Conservation (phyloP, 768 basidiomycete genomes). For the Tylopilus sp. region DNA sequence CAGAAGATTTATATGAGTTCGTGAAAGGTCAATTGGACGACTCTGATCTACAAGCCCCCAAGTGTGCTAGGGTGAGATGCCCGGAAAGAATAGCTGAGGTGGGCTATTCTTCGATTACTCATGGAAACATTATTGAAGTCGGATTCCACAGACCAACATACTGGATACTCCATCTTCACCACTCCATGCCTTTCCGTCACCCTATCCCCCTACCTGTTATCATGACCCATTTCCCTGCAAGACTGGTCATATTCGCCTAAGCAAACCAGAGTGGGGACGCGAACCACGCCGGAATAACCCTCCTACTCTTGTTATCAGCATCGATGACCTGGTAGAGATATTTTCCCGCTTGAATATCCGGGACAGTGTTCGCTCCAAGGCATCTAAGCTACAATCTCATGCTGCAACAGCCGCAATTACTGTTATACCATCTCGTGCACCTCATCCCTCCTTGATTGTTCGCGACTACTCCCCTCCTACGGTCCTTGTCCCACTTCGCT, state of each 20-base stretch:
- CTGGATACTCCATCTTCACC: background rate
- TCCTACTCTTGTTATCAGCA: background rate
- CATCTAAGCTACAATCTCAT: too few relatives aligned
- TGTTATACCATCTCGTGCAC: too few relatives aligned
- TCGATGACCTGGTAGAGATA: background rate
- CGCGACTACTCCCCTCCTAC: background rate
- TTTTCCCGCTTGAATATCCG: background rate
- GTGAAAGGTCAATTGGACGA: background rate
- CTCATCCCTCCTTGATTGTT: too few relatives aligned
- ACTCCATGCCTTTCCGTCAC: background rate
- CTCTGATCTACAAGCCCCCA: background rate
- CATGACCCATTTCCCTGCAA: background rate
- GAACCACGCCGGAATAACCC: background rate
- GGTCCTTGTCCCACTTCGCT: background rate
- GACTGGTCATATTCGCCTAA: background rate
- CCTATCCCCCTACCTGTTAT: background rate
- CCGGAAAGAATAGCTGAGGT: background rate
- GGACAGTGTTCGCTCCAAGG: too few relatives aligned
- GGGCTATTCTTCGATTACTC: background rate
- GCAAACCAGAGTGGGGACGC: background rate
- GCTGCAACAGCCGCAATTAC: too few relatives aligned
- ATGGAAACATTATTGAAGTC: background rate
- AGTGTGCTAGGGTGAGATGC: fast-evolving
- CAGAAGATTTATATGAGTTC: background rate
- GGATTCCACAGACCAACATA: background rate